Evolutionary conservation across 306 rosid species (phyloP), one percentile per base, ranked within the genome.

Genomic region (Quercus engelmannii): DNA sequence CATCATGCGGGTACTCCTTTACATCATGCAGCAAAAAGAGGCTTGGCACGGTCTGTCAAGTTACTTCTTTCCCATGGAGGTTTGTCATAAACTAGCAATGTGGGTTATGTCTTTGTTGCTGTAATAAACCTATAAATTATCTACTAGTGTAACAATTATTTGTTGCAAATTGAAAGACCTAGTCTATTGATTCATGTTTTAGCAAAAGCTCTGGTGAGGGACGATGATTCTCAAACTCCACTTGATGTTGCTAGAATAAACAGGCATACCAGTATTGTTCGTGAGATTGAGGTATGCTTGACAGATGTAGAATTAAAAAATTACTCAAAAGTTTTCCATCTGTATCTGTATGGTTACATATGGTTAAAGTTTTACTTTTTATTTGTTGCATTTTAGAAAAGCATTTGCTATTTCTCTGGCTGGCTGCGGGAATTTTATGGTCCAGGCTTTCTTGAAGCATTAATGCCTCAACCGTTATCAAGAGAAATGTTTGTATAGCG

Each of bases 181-280:
- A 30, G 49, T 30, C 18, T 20, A 58, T 58, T 31, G 9, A 33
- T 25, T 71, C 20, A 15, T 49, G 56, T 74, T 74, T 14, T 57
- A 80, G 83, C 83, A 73, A 80, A 74, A 54, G 49, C 74, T 33
- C 17, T 80, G 23, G 68, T 64, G 74, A 74, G 74, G 57, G 65
- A 80, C 38, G 83, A 80, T 74, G 83, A 80, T 65, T 31, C 46
- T 54, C 83, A 80, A 63, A 80, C 83, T 54, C 68, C 83, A 49
- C 74, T 80, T 62, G 78, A 74, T 73, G 78, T 80, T 54, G 83
- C 83, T 51, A 73, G 78, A 74, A 15, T 23, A 33, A 33, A 63
- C 17, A 30, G 78, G 67, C 78, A 74, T 31, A 10, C 74, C 19
- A 5, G 54, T 31, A 41, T 64, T 73, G 83, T 80, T 30, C 83